Conservation (phyloP, 768 basidiomycete genomes). For the Stropharia rugosoannulata region DNA sequence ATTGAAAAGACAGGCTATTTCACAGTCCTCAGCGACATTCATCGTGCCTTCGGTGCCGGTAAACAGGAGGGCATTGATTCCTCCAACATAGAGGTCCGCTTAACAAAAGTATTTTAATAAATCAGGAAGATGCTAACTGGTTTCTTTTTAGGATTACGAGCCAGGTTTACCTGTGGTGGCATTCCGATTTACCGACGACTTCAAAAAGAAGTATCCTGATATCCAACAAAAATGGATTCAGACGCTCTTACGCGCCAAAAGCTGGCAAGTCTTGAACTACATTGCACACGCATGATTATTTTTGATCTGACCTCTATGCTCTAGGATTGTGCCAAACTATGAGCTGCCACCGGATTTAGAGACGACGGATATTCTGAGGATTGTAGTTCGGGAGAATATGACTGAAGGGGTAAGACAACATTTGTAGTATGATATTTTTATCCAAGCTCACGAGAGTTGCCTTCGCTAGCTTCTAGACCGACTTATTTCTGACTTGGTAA, state of each 20-base stretch:
- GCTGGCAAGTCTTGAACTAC: conserved; percentile 43
- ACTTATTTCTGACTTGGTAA: conserved; percentile 58
- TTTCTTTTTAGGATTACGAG: conserved; percentile 39
- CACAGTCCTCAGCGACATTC: conserved; percentile 55
- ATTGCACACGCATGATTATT: background rate
- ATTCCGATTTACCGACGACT: conserved; percentile 61
- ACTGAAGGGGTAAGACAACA: conserved; percentile 40
- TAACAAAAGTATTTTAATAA: conserved; percentile 1
- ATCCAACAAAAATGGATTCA: conserved; percentile 64
- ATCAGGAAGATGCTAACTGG: conserved; percentile 15
- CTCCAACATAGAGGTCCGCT: conserved; percentile 53
- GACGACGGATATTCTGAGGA: conserved; percentile 58
- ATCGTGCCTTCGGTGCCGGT: conserved; percentile 35
- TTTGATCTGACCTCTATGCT: background rate
- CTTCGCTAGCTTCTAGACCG: conserved; percentile 53
- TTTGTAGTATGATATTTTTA: background rate
- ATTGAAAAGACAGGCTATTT: conserved; percentile 57
- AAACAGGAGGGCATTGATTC: conserved; percentile 42
- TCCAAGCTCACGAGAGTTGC: background rate
- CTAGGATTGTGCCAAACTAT: conserved; percentile 52
- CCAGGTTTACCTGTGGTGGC: conserved; percentile 66
- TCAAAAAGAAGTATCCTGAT: conserved; percentile 53
- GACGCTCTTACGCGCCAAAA: conserved; percentile 44
- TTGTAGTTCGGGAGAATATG: conserved; percentile 63
- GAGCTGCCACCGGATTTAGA: conserved; percentile 53